Evolutionary conservation across 148 eudicot species (phyloP).

Genomic region (Agrostemma githago): DNA sequence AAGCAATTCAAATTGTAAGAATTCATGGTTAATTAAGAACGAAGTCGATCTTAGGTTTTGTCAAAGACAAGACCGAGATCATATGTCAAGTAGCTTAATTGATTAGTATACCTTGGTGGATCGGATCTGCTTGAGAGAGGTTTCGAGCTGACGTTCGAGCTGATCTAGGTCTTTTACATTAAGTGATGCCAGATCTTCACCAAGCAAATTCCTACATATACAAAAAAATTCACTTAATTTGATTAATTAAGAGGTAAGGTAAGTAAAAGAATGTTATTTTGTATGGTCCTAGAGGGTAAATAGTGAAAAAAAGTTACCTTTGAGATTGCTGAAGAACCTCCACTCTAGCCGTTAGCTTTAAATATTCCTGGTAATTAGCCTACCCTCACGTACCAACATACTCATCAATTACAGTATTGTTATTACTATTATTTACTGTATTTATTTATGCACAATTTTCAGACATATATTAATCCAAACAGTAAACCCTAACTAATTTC

Average conservation of each 20-base stretch:
- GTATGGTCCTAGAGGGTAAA: background rate
- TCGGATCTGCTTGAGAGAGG: conserved; percentile 55
- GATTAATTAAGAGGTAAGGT: background rate
- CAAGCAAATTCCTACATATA: conserved; percentile 49
- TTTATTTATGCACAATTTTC: background rate
- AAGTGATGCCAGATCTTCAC: conserved; percentile 59
- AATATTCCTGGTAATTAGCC: conserved; percentile 61
- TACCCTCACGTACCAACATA: conserved; percentile 10
- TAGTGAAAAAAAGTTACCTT: conserved; percentile 34
- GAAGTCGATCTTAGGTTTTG: too few species aligned
- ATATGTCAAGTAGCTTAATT: background rate
- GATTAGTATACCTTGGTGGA: conserved; percentile 44
- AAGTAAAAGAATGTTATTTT: background rate
- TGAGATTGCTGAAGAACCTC: conserved; percentile 61
- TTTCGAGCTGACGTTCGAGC: conserved; percentile 63
- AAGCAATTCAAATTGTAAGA: background rate
- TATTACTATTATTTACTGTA: background rate
- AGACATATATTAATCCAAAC: background rate
- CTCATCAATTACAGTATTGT: too few species aligned
- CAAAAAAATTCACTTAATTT: background rate
- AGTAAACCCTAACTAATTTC: conserved; percentile 13
- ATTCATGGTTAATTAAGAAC: too few species aligned
- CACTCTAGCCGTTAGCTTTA: conserved; percentile 63
- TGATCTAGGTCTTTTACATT: conserved; percentile 61
- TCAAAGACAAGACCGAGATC: background rate